phyloP scores from a whole-genome alignment of 1,284 basidiomycete species.

The Melampsora larici-populina region DNA sequence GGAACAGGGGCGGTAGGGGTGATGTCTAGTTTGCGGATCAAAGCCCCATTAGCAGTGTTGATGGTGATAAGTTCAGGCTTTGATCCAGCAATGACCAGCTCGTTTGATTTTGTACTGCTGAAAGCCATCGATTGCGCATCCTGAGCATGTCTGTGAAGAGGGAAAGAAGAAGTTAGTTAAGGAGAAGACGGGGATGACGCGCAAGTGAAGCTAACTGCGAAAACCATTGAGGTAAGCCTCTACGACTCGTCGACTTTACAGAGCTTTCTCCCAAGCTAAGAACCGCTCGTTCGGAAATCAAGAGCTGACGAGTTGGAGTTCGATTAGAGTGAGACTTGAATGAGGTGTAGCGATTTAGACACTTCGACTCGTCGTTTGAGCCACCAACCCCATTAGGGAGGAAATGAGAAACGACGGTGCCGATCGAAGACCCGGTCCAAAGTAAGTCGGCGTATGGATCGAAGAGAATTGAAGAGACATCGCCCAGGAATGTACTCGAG shows the following conservation, averaged over 20 bases:
- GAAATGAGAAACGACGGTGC: constrained; percentile 71
- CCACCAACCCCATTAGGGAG: constrained; percentile 65
- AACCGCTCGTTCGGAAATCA: constrained; percentile 53
- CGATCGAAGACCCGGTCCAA: constrained; percentile 69
- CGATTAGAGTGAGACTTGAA: constrained; percentile 48
- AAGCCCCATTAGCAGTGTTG: constrained; percentile 33
- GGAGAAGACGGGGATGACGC: background rate
- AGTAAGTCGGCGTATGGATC: constrained; percentile 85
- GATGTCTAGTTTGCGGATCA: constrained; percentile 40
- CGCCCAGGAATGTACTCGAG: constrained; percentile 23
- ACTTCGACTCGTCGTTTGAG: constrained; percentile 58
- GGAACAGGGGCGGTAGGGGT: background rate
- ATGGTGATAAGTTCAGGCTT: constrained; percentile 43
- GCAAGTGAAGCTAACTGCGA: constrained; percentile 28
- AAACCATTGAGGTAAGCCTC: constrained; percentile 54
- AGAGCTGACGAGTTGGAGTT: constrained; percentile 50
- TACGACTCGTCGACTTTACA: constrained; percentile 54
- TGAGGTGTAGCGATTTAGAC: constrained; percentile 59
- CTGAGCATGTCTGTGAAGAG: constrained; percentile 3
- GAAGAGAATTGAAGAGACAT: constrained; percentile 66
- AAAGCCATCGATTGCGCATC: constrained; percentile 30
- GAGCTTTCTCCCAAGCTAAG: constrained; percentile 52
- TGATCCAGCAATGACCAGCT: constrained; percentile 43
- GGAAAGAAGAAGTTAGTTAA: background rate
- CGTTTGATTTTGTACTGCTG: constrained; percentile 18